Evolutionary conservation across 331 rosid genomes (phyloP), one percentile per base, ranked within the genome.

Genomic region (Malus hybrid): DNA sequence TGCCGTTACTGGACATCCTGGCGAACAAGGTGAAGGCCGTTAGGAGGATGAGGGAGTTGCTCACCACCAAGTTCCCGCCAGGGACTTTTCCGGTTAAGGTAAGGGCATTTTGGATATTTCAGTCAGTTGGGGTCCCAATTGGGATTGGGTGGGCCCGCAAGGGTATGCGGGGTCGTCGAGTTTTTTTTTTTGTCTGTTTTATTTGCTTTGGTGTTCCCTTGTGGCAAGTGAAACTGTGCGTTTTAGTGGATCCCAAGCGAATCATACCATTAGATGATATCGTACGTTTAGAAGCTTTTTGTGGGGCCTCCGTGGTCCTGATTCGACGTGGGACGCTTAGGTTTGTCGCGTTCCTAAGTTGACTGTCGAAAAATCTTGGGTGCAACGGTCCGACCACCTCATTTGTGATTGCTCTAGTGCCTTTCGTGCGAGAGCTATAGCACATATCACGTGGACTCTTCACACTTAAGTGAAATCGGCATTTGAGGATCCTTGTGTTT

Each of bases 31-130:
- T 93, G 29, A 93, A 93, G 64, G 98, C 98, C 1, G 96, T 93
- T 39, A 81, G 96, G 78, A 79, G 98, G 77, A 85, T 93, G 90
- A 85, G 98, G 48, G 98, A 93, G 81, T 64, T 93, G 72, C 96
- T 93, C 42, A 93, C 98, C 71, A 88, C 98, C n/a, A 93, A 89
- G 82, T 91, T 93, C 80, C 98, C 98, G 83, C 85, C 96, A 85
- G 97, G 95, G 2, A 87, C 86, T 12, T 93, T 93, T 46, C 98
- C 98, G 83, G 98, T 93, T 4, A 93, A 93, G 98, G 98, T 91
- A 86, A 22, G 78, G 65, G 75, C 77, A 28, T 36, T 64, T 29
- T 30, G 2, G 69, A 39, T 11, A 76, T 19, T 33, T 61, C 5
- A 3, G 3, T 28, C 3, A 2, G 7, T 9, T 9, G 12, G 46